Percentiles rank a stretch among this genome's conserved stretches.
Conservation (phyloP, 2,329 filamentous ascomycete species). For the Uncinocarpus reesii region DNA sequence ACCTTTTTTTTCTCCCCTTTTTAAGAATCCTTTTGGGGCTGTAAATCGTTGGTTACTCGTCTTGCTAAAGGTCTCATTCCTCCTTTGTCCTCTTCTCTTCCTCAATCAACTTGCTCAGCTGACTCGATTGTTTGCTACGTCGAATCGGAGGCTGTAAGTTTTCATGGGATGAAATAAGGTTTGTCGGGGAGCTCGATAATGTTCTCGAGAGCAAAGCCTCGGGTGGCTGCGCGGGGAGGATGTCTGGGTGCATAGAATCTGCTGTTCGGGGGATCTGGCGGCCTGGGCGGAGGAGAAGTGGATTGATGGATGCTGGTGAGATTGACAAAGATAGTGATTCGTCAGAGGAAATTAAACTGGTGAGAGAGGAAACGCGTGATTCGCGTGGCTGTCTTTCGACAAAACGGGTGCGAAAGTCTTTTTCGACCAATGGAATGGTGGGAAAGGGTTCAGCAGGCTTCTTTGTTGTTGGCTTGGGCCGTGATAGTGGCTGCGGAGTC, state of each 20-base stretch:
- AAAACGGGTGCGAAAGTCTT: constrained; percentile 31
- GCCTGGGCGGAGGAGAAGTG: not conserved
- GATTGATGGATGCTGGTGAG: not conserved
- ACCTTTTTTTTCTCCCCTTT: no score
- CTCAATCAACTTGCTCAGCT: constrained; percentile 23
- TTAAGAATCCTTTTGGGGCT: no score
- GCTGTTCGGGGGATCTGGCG: not conserved
- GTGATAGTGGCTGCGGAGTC: not conserved
- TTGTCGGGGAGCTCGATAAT: not conserved
- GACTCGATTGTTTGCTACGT: constrained; percentile 17
- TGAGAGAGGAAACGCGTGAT: constrained; percentile 17
- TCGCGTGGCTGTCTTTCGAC: constrained; percentile 24
- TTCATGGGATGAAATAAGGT: not conserved
- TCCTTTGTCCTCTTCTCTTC: constrained; percentile 13
- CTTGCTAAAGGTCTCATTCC: constrained; percentile 1
- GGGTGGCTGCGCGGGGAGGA: not conserved
- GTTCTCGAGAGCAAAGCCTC: not conserved
- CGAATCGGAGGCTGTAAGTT: not conserved
- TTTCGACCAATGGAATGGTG: constrained; percentile 26
- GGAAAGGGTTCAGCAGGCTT: constrained; percentile 5
- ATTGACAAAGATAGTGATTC: constrained; percentile 8
- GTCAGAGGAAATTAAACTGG: constrained; percentile 14
- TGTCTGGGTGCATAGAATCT: not conserved
- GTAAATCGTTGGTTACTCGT: no score
- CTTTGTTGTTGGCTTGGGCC: not conserved